phyloP scores from a whole-genome alignment of 2,329 filamentous ascomycete genomes.

The Epichloe sp. region DNA sequence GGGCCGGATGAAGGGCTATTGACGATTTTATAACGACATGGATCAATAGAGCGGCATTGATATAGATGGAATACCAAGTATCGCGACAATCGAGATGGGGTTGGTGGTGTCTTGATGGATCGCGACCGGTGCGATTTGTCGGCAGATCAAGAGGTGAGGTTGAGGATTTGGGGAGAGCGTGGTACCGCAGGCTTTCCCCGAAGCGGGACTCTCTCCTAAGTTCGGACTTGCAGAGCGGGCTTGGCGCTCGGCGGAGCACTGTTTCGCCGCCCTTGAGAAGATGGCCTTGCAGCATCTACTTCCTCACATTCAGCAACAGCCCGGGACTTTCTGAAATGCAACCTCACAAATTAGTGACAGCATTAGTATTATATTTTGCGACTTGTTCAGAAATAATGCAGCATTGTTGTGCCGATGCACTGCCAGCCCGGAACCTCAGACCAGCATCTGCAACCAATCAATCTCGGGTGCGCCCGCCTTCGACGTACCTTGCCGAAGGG shows the following conservation, averaged over 20 bases:
- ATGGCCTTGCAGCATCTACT: not conserved
- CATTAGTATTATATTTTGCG: not conserved
- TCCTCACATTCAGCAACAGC: not conserved
- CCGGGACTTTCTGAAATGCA: not conserved
- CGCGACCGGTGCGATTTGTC: constrained; percentile 33
- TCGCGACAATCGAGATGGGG: constrained; percentile 25
- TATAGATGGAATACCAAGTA: constrained; percentile 34
- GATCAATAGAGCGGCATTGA: constrained; percentile 36
- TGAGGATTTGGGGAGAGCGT: constrained; percentile 31
- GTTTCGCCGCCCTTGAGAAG: not conserved
- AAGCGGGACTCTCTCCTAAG: constrained; percentile 22
- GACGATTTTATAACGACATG: constrained; percentile 35
- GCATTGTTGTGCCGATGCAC: not conserved
- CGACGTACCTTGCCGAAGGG: not conserved
- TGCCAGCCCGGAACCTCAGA: not conserved
- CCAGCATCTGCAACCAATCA: not conserved
- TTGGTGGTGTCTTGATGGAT: constrained; percentile 39
- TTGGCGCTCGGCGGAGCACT: constrained; percentile 10
- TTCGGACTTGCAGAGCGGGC: not conserved
- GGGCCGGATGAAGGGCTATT: constrained; percentile 32
- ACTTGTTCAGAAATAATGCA: not conserved
- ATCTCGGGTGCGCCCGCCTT: not conserved
- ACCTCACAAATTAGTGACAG: not conserved
- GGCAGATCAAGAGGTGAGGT: constrained; percentile 43
- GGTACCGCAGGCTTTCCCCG: constrained; percentile 21